These are phyloP conservation scores for Cucurbitaria berberidis DNA, from an alignment of 2,329 filamentous ascomycete genomes.

Conservation along the genomic window DNA sequence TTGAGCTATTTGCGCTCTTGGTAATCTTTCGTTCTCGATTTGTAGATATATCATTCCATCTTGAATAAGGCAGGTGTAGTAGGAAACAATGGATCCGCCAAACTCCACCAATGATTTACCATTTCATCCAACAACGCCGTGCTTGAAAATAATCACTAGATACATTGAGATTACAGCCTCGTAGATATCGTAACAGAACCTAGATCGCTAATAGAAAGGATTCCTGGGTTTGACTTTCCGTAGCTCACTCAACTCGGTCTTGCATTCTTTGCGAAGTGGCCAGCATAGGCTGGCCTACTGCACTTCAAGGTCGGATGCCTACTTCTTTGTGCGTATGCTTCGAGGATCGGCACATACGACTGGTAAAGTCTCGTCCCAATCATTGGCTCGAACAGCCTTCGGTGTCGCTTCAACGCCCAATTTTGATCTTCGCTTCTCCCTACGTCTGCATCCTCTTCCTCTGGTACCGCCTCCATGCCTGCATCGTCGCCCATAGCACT, in stretches of 20 bases:
- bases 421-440: conserved; percentile 31
- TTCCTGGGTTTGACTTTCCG: not conserved
- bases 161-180: not conserved
- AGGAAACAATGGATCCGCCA: not conserved
- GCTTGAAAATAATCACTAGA: not conserved
- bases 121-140: not conserved
- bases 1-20: no score
- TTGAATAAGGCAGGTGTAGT: no score
- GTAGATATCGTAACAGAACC: conserved; percentile 1
- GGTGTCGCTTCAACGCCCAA: conserved; percentile 32
- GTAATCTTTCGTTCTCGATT: not conserved
- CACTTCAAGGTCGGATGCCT: conserved; percentile 25
- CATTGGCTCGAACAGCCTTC: conserved; percentile 21
- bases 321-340: conserved; percentile 20
- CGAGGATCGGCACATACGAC: conserved; percentile 34
- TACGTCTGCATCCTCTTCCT: conserved; percentile 25
- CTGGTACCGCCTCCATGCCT: conserved; percentile 14
- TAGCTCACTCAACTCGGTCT: conserved; percentile 14
- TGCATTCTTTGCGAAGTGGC: conserved; percentile 22
- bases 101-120: not conserved
- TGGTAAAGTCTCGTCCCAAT: conserved; percentile 34
- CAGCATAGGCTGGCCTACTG: conserved; percentile 32
- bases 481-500: conserved; percentile 27
- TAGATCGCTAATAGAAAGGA: not conserved
- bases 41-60: not conserved